phyloP scores from a whole-genome alignment of 768 basidiomycete species.

The Infundibulicybe gibba region DNA sequence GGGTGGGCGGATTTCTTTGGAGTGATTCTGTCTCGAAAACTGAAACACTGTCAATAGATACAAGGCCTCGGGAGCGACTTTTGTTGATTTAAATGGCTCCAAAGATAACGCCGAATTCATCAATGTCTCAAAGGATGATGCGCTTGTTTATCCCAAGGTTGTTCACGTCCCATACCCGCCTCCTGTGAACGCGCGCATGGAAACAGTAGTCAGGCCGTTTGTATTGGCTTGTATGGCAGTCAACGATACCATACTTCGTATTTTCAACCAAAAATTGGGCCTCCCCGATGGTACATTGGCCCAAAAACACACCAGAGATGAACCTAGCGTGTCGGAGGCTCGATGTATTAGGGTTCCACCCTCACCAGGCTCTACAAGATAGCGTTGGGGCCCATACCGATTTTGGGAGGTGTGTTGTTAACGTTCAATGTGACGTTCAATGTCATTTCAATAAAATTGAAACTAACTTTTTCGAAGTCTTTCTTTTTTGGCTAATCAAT shows the following conservation, averaged over 20 bases:
- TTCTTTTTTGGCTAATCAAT: conserved; percentile 37
- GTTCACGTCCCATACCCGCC: conserved; percentile 39
- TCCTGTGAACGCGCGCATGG: conserved; percentile 34
- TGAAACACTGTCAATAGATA: conserved; percentile 25
- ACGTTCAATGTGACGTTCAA: background rate
- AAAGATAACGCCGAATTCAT: conserved; percentile 42
- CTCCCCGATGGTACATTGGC: conserved; percentile 37
- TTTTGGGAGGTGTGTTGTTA: conserved; percentile 29
- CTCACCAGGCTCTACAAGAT: conserved; percentile 21
- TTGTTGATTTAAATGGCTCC: conserved; percentile 40
- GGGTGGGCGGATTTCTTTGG: conserved; percentile 21
- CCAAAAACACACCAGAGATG: conserved; percentile 25
- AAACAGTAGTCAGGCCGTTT: conserved; percentile 31
- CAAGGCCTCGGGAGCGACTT: conserved; percentile 42
- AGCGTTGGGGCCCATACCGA: conserved; percentile 49
- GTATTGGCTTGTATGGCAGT: conserved; percentile 36
- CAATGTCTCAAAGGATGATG: conserved; percentile 49
- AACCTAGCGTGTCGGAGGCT: conserved; percentile 37
- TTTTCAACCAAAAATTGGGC: conserved; percentile 39
- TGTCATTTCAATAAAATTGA: background rate
- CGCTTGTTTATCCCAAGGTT: conserved; percentile 36
- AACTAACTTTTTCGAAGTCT: conserved; percentile 7
- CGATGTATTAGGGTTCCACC: conserved; percentile 37
- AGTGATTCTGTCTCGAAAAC: background rate
- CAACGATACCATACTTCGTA: conserved; percentile 31